These are phyloP conservation scores for Purpureocillium takamizusanense DNA, from an alignment of 2,329 filamentous ascomycete species.

Conservation along the genomic window DNA sequence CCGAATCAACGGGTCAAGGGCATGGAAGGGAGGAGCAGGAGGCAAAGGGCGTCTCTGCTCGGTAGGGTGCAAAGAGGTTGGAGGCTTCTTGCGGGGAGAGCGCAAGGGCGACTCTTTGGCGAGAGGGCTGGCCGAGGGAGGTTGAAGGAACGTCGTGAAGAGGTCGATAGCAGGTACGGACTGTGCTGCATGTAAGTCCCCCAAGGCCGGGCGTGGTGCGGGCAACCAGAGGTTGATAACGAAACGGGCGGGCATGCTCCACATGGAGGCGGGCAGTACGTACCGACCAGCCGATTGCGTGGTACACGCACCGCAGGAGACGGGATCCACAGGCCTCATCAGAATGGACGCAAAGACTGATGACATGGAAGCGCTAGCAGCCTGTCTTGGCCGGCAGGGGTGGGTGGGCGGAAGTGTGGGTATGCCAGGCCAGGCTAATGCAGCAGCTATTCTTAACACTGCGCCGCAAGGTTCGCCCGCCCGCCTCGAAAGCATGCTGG, in stretches of 20 bases:
- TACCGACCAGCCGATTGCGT: conserved; percentile 20
- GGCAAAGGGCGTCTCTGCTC: not conserved
- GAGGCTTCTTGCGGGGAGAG: conserved; percentile 4
- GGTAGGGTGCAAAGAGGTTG: conserved; percentile 2
- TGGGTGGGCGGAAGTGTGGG: conserved; percentile 2
- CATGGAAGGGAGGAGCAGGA: not conserved
- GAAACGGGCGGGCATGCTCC: conserved; percentile 3
- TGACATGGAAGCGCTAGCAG: conserved; percentile 15
- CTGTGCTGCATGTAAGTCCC: conserved; percentile 6
- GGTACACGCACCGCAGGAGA: conserved; percentile 13
- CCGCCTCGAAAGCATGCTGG: conserved; percentile 1
- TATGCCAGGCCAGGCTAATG: conserved; percentile 17
- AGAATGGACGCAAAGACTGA: conserved; percentile 8
- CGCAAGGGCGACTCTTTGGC: not conserved
- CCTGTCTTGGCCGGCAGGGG: conserved; percentile 22
- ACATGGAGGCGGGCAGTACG: conserved; percentile 5
- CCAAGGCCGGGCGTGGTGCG: conserved; percentile 8
- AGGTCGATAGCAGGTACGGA: conserved; percentile 11
- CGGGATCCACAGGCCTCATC: conserved; percentile 13
- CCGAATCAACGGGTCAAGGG: conserved; percentile 43
- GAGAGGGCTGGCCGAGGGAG: conserved; percentile 2
- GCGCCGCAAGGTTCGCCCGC: conserved; percentile 24
- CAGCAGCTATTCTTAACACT: conserved; percentile 35
- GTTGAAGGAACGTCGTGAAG: conserved; percentile 30
- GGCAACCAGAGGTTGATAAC: conserved; percentile 17